phyloP scores from a whole-genome alignment of 345 rosid species.

The Luvunga scandens region DNA sequence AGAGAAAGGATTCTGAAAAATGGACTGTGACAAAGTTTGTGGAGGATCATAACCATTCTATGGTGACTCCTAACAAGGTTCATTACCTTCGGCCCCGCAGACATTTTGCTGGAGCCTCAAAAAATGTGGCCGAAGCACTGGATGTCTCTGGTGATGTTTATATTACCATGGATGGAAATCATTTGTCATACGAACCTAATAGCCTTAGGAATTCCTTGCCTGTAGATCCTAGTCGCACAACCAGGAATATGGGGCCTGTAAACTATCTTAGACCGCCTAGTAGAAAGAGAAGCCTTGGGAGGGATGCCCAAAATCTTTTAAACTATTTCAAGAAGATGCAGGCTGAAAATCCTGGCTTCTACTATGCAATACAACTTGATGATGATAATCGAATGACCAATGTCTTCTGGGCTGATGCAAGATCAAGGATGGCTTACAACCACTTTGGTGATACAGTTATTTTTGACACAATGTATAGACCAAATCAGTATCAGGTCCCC shows the following conservation, averaged over 20 bases:
- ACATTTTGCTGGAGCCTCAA: conserved; percentile 52
- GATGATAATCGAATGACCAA: conserved; percentile 61
- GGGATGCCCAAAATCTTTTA: conserved; percentile 60
- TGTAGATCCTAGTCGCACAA: conserved; percentile 29
- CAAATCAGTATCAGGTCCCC: conserved; percentile 68
- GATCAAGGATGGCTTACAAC: conserved; percentile 59
- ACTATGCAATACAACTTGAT: conserved; percentile 66
- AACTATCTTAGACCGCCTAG: conserved; percentile 35
- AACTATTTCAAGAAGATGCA: conserved; percentile 67
- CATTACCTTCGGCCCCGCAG: conserved; percentile 53
- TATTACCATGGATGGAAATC: conserved; percentile 38
- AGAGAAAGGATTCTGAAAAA: conserved; percentile 41
- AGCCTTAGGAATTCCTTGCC: conserved; percentile 27
- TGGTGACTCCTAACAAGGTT: conserved; percentile 38
- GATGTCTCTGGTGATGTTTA: conserved; percentile 36
- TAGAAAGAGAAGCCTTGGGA: conserved; percentile 50
- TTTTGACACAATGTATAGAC: conserved; percentile 67
- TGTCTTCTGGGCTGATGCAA: conserved; percentile 76
- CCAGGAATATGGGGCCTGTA: conserved; percentile 28
- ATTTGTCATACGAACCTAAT: conserved; percentile 34
- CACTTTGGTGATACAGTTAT: conserved; percentile 65
- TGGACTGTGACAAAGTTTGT: conserved; percentile 58
- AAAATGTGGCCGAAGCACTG: conserved; percentile 31
- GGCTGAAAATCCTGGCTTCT: conserved; percentile 64
- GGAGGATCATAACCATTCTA: conserved; percentile 62